phyloP scores from a whole-genome alignment of 768 basidiomycete species.

The Xanthoconium purpureum region DNA sequence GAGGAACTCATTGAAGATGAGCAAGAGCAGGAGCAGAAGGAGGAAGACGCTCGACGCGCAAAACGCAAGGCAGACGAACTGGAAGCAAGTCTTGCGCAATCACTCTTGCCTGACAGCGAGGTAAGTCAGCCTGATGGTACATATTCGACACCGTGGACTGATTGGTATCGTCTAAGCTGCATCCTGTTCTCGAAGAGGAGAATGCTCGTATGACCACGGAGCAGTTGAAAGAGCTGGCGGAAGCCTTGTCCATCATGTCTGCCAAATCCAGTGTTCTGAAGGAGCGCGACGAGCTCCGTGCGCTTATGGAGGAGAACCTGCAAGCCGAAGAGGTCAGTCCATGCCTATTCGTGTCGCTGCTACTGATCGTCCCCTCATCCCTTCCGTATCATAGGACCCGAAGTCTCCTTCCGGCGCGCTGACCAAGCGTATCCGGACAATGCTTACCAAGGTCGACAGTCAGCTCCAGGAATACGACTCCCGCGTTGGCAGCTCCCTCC shows the following conservation, averaged over 20 bases:
- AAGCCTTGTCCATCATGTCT: conserved; percentile 86
- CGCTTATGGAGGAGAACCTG: conserved; percentile 92
- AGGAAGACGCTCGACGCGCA: conserved; percentile 85
- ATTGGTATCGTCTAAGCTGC: conserved; percentile 41
- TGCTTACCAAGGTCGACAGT: conserved; percentile 92
- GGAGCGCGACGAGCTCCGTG: conserved; percentile 88
- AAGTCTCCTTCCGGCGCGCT: conserved; percentile 82
- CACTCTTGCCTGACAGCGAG: conserved; percentile 86
- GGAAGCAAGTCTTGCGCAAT: conserved; percentile 76
- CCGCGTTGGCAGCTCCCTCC: conserved; percentile 78
- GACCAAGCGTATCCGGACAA: conserved; percentile 91
- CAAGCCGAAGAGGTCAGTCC: conserved; percentile 73
- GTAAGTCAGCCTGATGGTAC: conserved; percentile 36
- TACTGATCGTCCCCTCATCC: neutral
- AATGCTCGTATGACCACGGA: conserved; percentile 97
- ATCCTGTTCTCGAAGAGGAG: conserved; percentile 57
- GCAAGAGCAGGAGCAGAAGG: conserved; percentile 95
- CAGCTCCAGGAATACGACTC: conserved; percentile 92
- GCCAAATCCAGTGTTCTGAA: conserved; percentile 94
- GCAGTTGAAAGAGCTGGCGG: conserved; percentile 90
- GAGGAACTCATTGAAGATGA: conserved; percentile 99
- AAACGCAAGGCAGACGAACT: conserved; percentile 77
- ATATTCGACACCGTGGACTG: neutral
- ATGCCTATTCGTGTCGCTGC: neutral
- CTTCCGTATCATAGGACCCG: conserved; percentile 49